These are phyloP conservation scores for Acer saccharum DNA, from an alignment of 345 rosid genomes.

Conservation along the genomic window DNA sequence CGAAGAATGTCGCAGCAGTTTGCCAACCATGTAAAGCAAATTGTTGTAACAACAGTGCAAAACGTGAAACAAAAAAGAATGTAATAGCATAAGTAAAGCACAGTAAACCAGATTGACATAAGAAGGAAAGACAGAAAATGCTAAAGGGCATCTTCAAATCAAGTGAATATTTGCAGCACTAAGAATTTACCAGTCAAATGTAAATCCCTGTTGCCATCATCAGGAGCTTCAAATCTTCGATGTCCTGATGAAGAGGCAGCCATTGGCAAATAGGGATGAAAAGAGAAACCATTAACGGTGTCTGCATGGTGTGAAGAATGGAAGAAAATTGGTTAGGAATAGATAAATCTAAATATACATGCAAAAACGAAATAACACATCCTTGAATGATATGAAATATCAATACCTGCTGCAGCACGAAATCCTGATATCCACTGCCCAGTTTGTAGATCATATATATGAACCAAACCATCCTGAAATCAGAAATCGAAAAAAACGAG, in stretches of 20 bases:
- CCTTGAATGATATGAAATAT: background rate
- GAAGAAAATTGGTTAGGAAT: slow-evolving; percentile 20
- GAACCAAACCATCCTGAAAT: slow-evolving; percentile 87
- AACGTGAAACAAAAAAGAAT: background rate
- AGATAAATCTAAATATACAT: background rate
- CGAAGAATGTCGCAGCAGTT: background rate
- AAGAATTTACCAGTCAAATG: slow-evolving; percentile 47
- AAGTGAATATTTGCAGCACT: background rate
- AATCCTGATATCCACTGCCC: slow-evolving; percentile 88
- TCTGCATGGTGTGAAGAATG: slow-evolving; percentile 41
- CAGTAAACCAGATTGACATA: background rate
- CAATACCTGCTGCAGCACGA: slow-evolving; percentile 86
- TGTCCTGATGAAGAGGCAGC: slow-evolving; percentile 97
- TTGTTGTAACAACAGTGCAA: background rate
- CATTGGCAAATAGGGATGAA: slow-evolving; percentile 91
- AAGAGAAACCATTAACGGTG: slow-evolving; percentile 80
- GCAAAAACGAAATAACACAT: slow-evolving; percentile 6
- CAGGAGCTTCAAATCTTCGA: slow-evolving; percentile 66
- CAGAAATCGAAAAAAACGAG: background rate
- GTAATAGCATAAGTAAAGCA: background rate
- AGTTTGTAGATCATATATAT: slow-evolving; percentile 84
- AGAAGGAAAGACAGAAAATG: background rate
- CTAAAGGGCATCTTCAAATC: slow-evolving; percentile 2
- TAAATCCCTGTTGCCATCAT: slow-evolving; percentile 43
- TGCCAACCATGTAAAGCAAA: background rate